These are phyloP conservation scores for Capsaspora owczarzaki DNA, from an alignment of 78 protist genomes.

Conservation along the genomic window DNA sequence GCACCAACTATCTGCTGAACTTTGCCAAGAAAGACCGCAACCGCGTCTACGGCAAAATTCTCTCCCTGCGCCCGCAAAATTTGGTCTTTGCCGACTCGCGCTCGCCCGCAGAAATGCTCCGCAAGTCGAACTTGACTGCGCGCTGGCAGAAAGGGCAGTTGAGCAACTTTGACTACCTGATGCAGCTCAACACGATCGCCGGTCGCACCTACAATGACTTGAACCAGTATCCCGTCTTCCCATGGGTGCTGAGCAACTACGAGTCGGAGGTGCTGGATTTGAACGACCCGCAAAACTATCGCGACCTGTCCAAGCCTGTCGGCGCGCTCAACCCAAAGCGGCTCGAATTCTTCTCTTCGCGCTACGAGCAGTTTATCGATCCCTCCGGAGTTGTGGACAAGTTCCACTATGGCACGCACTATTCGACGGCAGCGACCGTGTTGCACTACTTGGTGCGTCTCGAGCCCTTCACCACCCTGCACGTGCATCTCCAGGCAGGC, in stretches of 20 bases:
- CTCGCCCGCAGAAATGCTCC: conserved; percentile 36
- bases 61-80: not conserved
- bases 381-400: conserved; percentile 34
- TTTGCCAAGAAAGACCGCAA: conserved; percentile 17
- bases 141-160: conserved; percentile 54
- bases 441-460: conserved; percentile 81
- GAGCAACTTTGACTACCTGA: conserved; percentile 17
- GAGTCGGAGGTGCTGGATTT: conserved; percentile 57
- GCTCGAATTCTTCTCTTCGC: conserved; percentile 39
- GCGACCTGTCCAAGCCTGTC: conserved; percentile 90
- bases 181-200: conserved; percentile 8
- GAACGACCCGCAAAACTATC: conserved; percentile 46
- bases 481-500: conserved; percentile 65
- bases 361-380: conserved; percentile 38
- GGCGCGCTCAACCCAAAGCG: conserved; percentile 74
- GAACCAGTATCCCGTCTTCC: conserved; percentile 84
- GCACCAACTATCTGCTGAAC: conserved; percentile 34
- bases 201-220: conserved; percentile 81
- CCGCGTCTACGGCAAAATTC: not conserved
- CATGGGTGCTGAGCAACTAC: conserved; percentile 88
- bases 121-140: conserved; percentile 35
- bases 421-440: conserved; percentile 62
- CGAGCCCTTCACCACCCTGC: conserved; percentile 85
- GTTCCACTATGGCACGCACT: conserved; percentile 92
- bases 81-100: not conserved